Conservation (phyloP, 1,284 basidiomycete genomes). For the Rhodotorula mucilaginosa region DNA sequence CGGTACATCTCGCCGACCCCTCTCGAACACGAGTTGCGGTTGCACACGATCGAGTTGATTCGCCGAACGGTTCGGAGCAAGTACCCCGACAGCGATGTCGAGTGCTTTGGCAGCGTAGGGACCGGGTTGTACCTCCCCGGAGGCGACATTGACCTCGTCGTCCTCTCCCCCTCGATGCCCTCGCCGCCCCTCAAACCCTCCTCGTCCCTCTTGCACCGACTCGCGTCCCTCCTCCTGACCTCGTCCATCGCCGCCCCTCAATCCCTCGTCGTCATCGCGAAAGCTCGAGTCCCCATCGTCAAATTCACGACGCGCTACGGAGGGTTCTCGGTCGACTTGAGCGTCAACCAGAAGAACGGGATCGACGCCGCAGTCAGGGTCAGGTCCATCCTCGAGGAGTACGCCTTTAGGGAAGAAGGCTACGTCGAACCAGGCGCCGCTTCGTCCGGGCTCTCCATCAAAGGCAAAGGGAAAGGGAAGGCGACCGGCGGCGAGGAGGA, state of each 20-base stretch:
- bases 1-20: slow-evolving; percentile 82
- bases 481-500: slow-evolving; percentile 3
- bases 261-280: slow-evolving; percentile 42
- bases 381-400: slow-evolving; percentile 36
- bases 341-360: slow-evolving; percentile 83
- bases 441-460: neutral
- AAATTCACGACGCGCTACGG: slow-evolving; percentile 79
- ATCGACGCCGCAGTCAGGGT: slow-evolving; percentile 64
- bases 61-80: slow-evolving; percentile 61
- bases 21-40: slow-evolving; percentile 78
- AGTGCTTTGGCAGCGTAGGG: slow-evolving; percentile 88
- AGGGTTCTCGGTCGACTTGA: slow-evolving; percentile 81
- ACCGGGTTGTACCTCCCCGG: slow-evolving; percentile 91
- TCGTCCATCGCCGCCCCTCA: slow-evolving; percentile 37
- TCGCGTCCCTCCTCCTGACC: slow-evolving; percentile 39
- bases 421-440: slow-evolving; percentile 32
- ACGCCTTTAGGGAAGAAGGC: slow-evolving; percentile 29
- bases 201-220: slow-evolving; percentile 32
- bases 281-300: slow-evolving; percentile 62
- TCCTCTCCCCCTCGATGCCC: slow-evolving; percentile 48
- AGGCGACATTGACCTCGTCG: slow-evolving; percentile 65
- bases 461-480: slow-evolving; percentile 13
- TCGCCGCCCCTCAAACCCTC: slow-evolving; percentile 35
- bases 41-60: slow-evolving; percentile 72
- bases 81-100: slow-evolving; percentile 78